Evolutionary conservation across 805 yeast genomes (phyloP).

Genomic region (Clavispora phyllophila): DNA sequence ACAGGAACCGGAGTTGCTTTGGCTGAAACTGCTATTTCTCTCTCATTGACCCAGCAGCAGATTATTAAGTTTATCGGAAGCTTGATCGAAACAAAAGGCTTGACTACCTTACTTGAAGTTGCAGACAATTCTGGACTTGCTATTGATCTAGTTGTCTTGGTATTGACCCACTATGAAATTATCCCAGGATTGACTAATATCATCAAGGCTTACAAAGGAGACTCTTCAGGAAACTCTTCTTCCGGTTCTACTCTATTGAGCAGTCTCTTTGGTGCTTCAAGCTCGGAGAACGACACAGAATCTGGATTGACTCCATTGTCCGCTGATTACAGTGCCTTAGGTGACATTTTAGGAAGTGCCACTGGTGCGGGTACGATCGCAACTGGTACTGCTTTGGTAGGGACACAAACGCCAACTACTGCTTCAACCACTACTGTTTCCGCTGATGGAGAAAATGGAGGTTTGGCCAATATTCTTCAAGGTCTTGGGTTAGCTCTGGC

Average conservation of each 20-base stretch:
- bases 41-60: constrained; percentile 22
- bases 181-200: constrained; percentile 15
- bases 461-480: neutral
- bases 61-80: constrained; percentile 20
- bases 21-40: constrained; percentile 18
- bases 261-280: constrained; percentile 3
- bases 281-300: neutral
- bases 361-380: neutral
- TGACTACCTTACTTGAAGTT: constrained; percentile 17
- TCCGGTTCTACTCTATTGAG: constrained; percentile 4
- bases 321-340: neutral
- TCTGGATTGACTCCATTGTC: neutral
- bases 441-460: neutral
- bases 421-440: neutral
- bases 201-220: constrained; percentile 10
- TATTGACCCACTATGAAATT: constrained; percentile 16
- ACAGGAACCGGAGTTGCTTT: constrained; percentile 19
- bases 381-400: neutral
- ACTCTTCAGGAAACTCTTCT: neutral
- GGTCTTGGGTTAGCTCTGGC: neutral
- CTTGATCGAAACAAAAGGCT: constrained; percentile 18
- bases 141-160: constrained; percentile 20
- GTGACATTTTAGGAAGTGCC: neutral
- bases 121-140: constrained; percentile 24
- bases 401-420: neutral